Conservation (phyloP, 1,139 yeast genomes). For the Sugiyamaella japonica region DNA sequence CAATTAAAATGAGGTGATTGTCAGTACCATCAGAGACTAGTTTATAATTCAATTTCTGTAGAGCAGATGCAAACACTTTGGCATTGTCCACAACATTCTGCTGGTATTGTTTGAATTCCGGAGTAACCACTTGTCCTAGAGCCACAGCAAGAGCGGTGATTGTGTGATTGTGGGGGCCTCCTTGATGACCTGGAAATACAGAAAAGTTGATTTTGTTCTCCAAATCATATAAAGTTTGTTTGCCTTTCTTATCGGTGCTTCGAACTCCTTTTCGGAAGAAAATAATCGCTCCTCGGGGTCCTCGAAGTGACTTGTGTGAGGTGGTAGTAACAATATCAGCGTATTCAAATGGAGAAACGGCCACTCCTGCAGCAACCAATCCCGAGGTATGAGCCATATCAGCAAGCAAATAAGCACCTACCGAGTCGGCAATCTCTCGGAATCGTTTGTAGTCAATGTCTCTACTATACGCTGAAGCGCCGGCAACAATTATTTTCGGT, state of each 20-base stretch:
- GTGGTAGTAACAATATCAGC: constrained; percentile 98
- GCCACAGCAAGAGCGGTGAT: constrained; percentile 97
- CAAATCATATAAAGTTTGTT: constrained; percentile 82
- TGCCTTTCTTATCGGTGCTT: constrained; percentile 87
- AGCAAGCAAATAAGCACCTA: constrained; percentile 92
- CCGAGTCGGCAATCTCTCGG: constrained; percentile 95
- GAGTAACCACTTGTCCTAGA: constrained; percentile 87
- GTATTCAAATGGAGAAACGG: constrained; percentile 93
- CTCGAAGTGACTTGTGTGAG: constrained; percentile 96
- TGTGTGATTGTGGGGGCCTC: constrained; percentile 99
- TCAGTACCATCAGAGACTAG: constrained; percentile 95
- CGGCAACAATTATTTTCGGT: constrained; percentile 95
- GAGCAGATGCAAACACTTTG: constrained; percentile 73
- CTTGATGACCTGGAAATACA: constrained; percentile 99
- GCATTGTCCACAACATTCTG: constrained; percentile 87
- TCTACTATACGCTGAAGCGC: constrained; percentile 97
- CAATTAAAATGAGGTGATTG: constrained; percentile 91
- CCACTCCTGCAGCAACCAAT: constrained; percentile 92
- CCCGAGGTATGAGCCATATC: constrained; percentile 99
- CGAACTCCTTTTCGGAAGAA: constrained; percentile 97
- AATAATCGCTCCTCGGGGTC: constrained; percentile 99
- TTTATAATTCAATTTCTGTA: constrained; percentile 68
- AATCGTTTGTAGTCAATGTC: constrained; percentile 91
- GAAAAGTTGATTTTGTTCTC: constrained; percentile 96
- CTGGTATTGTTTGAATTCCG: constrained; percentile 91